These are phyloP conservation scores for Cyathus striatus DNA, from an alignment of 768 basidiomycete species.

Conservation along the genomic window DNA sequence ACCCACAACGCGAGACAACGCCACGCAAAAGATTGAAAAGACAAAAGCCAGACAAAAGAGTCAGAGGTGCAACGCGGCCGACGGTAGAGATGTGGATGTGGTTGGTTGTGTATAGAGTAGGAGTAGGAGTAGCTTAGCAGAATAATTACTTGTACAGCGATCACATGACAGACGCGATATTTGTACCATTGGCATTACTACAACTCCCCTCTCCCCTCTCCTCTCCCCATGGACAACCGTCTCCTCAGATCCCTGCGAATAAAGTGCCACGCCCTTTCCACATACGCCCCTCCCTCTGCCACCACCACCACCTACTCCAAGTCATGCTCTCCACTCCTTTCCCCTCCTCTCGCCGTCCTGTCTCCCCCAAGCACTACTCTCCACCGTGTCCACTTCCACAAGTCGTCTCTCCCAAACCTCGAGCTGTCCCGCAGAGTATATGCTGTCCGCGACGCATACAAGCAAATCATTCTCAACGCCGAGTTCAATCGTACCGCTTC, in stretches of 20 bases:
- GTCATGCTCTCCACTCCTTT: conserved; percentile 8
- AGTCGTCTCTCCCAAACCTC: conserved; percentile 23
- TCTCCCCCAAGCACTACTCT: conserved; percentile 27
- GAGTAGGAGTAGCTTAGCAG: no score
- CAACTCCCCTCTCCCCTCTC: conserved; percentile 3
- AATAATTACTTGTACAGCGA: no score
- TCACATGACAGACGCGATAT: no score
- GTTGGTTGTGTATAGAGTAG: no score
- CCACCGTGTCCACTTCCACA: conserved; percentile 26
- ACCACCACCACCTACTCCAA: conserved; percentile 10
- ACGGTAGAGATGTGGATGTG: conserved; percentile 1
- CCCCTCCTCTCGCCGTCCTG: conserved; percentile 31
- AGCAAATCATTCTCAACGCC: conserved; percentile 38
- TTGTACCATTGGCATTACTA: conserved; percentile 2
- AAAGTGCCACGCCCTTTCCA: conserved; percentile 34
- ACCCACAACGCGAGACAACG: conserved; percentile 23
- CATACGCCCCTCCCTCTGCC: conserved; percentile 4
- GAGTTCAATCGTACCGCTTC: no score
- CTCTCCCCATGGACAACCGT: conserved; percentile 27
- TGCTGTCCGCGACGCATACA: conserved; percentile 52
- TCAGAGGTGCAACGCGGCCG: no score
- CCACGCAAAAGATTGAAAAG: conserved; percentile 8
- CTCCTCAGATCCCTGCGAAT: conserved; percentile 42
- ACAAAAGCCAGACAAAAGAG: conserved; percentile 17
- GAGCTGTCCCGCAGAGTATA: conserved; percentile 45